Base-by-base conservation (phyloP, 2,329 filamentous ascomycete species). In the Lachnellula suecica region DNA sequence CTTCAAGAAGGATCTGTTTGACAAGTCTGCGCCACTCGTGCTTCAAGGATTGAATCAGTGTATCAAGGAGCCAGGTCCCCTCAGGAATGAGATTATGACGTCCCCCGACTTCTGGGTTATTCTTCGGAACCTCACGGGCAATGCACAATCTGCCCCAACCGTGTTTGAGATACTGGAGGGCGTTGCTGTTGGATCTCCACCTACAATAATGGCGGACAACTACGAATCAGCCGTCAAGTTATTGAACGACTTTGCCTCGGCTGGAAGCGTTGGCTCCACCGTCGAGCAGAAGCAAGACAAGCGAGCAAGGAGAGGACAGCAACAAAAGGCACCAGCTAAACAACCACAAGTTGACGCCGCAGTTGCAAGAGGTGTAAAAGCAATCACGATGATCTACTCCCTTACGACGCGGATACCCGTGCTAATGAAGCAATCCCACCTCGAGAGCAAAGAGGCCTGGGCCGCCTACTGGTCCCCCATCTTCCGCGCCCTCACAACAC, bases 91-190 rank as follows among this genome's bases (percentile, higher is more conserved):
- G 72, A 89, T 97, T 61, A 95, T 96, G 72, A 93, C 90, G 13
- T 97, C 93, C 17, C 94, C 94, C 0, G 94, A 99, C 66, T 97
- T 99, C 70, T 99, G 94, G 94, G 87, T 88, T 4, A 89, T 97
- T 13, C 76, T 99, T 47, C 86, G 91, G 56, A 82, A 84, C 27
- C 75, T 99, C 17, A 84, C 89, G 43, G 76, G 78, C 22, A 81
- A 87, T 56, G 73, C 83, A 3, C 85, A 89, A 48, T 86, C 88
- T 23, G 88, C 91, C 2, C 78, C 85, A 0, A 79, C 86, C 15
- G 91, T 96, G 0, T 97, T 97, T 68, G 84, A 88, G 49, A 88
- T 97, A n/a, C 77, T 97, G 0, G 88, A 94, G 65, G 84, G 82
- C 49, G 84, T 92, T 23, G 84, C 91, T 2, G 81, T 80, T 11